Evolutionary conservation across 2,329 filamentous ascomycete genomes (phyloP).

Genomic region (Botrytis tulipae): DNA sequence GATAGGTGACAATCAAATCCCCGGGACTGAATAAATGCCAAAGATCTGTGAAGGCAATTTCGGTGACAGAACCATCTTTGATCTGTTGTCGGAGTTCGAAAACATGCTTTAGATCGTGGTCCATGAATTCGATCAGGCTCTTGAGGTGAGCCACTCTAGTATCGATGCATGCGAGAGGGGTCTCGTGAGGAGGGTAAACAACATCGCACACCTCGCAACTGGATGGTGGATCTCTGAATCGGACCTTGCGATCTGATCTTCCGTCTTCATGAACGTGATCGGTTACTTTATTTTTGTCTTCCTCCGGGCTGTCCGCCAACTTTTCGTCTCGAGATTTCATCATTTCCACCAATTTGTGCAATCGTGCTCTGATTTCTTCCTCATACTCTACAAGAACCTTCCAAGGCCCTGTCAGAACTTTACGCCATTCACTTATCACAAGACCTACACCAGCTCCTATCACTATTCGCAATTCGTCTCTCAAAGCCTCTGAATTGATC

Average conservation of each 20-base stretch:
- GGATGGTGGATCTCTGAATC: neutral
- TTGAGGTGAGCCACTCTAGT: conserved; percentile 10
- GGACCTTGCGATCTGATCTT: neutral
- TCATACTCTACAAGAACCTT: conserved; percentile 12
- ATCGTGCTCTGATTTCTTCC: neutral
- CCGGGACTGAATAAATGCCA: conserved; percentile 22
- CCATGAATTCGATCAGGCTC: conserved; percentile 14
- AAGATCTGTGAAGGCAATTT: conserved; percentile 16
- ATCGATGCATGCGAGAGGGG: conserved; percentile 7
- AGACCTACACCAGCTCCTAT: neutral
- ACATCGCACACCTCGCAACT: conserved; percentile 11
- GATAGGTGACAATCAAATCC: conserved; percentile 10
- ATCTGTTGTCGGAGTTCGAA: conserved; percentile 9
- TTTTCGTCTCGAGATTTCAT: neutral
- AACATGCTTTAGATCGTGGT: conserved; percentile 16
- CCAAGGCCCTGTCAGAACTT: conserved; percentile 6
- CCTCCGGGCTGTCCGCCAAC: rapidly evolving
- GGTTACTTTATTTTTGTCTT: neutral
- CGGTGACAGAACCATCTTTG: neutral
- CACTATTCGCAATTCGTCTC: neutral
- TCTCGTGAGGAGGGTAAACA: neutral
- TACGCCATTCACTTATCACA: neutral
- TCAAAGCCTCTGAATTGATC: conserved; percentile 9
- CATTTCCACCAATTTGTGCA: neutral
- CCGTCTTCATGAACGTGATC: too few relatives aligned